Percentiles rank a stretch among this genome's conserved stretches.
Evolutionary conservation across 2,329 filamentous ascomycete species (phyloP).

Genomic region (Xylaria sp.): DNA sequence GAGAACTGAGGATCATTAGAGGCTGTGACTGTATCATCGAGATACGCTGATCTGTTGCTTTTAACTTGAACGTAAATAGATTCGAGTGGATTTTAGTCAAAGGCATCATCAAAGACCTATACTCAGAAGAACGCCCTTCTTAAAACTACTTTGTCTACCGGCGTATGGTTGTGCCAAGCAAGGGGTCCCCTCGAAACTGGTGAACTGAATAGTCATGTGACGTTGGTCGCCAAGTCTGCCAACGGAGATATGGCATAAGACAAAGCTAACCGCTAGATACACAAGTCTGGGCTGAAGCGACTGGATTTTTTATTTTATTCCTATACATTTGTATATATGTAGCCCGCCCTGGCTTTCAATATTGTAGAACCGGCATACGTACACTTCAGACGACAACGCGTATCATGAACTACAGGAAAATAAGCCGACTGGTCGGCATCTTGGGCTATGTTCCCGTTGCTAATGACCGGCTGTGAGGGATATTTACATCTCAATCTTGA

Average conservation of each 20-base stretch:
- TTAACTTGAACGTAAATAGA: background rate
- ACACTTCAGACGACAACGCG: background rate
- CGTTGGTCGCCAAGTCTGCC: background rate
- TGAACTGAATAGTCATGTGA: background rate
- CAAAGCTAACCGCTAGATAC: background rate
- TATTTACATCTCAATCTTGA: slow-evolving; percentile 18
- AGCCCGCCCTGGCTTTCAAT: background rate
- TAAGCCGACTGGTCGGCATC: too few relatives aligned
- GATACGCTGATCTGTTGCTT: background rate
- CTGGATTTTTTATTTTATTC: background rate
- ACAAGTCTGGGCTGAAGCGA: background rate
- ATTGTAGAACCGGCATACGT: background rate
- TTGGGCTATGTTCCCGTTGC: too few relatives aligned
- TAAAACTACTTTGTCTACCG: background rate
- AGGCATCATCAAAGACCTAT: background rate
- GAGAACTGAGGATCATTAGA: background rate
- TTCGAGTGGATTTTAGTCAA: background rate
- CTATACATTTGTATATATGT: slow-evolving; percentile 7
- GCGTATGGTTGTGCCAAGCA: background rate
- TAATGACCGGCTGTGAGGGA: too few relatives aligned
- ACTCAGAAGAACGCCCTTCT: background rate
- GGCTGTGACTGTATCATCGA: background rate
- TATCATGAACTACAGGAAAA: background rate
- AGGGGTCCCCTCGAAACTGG: background rate
- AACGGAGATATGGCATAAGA: background rate